Conservation (phyloP, 169 alveolate genomes). For the Cryptosporidium canis region DNA sequence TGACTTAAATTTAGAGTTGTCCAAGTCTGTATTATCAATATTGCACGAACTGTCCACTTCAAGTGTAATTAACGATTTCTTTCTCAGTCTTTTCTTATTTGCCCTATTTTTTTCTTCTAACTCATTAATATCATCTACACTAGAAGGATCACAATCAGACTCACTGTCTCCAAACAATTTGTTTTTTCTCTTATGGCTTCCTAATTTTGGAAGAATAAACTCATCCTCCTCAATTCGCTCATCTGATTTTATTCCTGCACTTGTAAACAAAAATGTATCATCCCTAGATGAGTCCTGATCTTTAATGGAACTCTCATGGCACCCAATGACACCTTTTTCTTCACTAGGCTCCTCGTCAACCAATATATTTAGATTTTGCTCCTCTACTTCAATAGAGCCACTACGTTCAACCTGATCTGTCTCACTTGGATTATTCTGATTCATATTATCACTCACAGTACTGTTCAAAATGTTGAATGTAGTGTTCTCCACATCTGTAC, state of each 20-base stretch:
- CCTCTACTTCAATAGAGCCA: not conserved
- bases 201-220: not conserved
- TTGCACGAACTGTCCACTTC: not conserved
- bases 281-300: not conserved
- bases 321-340: not conserved
- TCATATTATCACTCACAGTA: not conserved
- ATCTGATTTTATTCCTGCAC: not conserved
- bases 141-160: not conserved
- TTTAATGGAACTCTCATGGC: not conserved
- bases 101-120: not conserved
- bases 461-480: not conserved
- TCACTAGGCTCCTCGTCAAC: not conserved
- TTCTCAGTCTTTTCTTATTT: conserved; percentile 21
- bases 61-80: not conserved
- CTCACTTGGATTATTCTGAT: not conserved
- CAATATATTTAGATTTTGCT: not conserved
- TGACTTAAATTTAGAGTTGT: not conserved
- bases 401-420: not conserved
- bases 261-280: not conserved
- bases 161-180: not conserved
- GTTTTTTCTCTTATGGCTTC: not conserved
- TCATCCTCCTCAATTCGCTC: not conserved
- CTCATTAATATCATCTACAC: not conserved
- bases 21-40: not conserved
- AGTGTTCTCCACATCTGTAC: not conserved